Evolutionary conservation across 331 rosid species (phyloP), one percentile per base, ranked within the genome.

Genomic region (Quercus lobata): DNA sequence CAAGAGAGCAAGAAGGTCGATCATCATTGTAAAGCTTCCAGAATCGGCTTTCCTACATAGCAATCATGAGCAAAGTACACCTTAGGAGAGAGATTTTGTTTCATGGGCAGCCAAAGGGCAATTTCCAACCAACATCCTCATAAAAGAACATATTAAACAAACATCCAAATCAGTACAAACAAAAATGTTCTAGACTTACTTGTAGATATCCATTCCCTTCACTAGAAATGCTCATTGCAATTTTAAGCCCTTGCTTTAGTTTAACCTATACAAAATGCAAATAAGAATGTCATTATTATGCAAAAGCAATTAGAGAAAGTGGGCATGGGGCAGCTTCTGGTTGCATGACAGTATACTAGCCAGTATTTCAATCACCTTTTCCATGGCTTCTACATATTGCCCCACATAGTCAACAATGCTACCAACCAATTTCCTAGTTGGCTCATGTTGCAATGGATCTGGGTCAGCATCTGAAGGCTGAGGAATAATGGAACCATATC

Each of bases 121-220:
- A 73, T 21, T 55, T 77, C 54, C 69, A 74, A 75, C 7, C 55
- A 54, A 70, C 41, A 22, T 27, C 7, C 11, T n/a, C 49, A 77
- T 22, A 17, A 79, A 24, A 30, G 19, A 77, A 68, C 19, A 6
- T 25, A 4, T 19, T 29, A 34, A 37, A n/a, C 22, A 24, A 44
- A 17, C 17, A 19, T 37, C 54, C 18, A 24, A 24, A 54, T 49
- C 58, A 82, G 11, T 82, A 18, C 34, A 41, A 52, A 8, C 49
- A 71, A 69, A 81, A 86, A 68, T 46, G 66, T 72, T 60, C 72
- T 12, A 14, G 44, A 85, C 85, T 58, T 83, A 94, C 98, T 91
- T 94, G 98, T 78, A 95, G 85, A 87, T 93, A 95, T 60, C 86
- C 87, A 73, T 95, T 95, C 76, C 99, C 99, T 81, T 95, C 97